These are phyloP conservation scores for Lasiodiplodia theobromae DNA, from an alignment of 2,329 filamentous ascomycete species.

Conservation along the genomic window DNA sequence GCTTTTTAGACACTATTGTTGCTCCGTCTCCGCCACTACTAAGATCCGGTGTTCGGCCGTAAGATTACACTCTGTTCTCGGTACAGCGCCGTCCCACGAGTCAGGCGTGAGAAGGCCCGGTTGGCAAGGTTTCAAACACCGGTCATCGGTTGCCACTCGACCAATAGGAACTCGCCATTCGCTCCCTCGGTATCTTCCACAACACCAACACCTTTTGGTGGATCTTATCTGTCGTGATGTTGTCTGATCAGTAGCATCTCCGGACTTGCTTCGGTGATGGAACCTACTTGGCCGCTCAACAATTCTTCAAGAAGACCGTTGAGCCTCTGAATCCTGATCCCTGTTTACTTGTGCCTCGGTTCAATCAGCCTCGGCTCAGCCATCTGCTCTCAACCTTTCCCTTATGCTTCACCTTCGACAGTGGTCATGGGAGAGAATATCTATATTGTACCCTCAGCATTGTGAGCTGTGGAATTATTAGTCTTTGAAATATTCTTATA, in stretches of 20 bases:
- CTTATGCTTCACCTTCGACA: too few species aligned
- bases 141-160: background rate
- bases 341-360: background rate
- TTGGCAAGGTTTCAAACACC: background rate
- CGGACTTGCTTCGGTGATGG: background rate
- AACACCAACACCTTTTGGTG: background rate
- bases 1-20: background rate
- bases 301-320: background rate
- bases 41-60: slow-evolving; percentile 22
- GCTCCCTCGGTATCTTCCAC: background rate
- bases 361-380: too few species aligned
- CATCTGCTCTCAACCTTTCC: too few species aligned
- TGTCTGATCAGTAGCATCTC: background rate
- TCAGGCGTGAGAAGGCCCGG: background rate
- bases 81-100: background rate
- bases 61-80: background rate
- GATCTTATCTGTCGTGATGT: background rate
- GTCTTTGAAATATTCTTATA: too few species aligned
- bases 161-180: background rate
- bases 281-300: background rate
- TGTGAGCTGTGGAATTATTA: too few species aligned
- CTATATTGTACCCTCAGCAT: too few species aligned
- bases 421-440: too few species aligned
- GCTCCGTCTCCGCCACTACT: background rate
- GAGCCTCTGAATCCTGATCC: too few species aligned